Percentiles rank a stretch among this genome's conserved stretches.
Conservation (phyloP, 2,329 filamentous ascomycete species). For the Endothia cerciana region DNA sequence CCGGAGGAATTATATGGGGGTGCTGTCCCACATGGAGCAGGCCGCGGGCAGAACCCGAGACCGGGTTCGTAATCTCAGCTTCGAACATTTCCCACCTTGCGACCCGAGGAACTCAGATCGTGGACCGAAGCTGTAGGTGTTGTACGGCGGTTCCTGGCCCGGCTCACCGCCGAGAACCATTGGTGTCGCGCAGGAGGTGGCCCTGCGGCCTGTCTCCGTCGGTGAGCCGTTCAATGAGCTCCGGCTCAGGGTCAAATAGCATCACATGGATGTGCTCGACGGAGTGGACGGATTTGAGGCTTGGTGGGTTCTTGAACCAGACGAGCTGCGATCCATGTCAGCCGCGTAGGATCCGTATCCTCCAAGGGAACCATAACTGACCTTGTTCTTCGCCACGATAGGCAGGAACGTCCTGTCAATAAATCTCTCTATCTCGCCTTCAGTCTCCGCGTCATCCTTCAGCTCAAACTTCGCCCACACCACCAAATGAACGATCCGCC, state of each 20-base stretch:
- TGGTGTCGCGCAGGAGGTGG: constrained; percentile 41
- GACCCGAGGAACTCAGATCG: not conserved
- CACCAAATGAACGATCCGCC: constrained; percentile 79
- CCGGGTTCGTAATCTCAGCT: no score
- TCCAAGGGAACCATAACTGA: constrained; percentile 42
- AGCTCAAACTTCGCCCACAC: constrained; percentile 92
- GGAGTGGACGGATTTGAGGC: constrained; percentile 80
- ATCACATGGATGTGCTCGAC: constrained; percentile 97
- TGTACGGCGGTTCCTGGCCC: not conserved
- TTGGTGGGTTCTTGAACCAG: constrained; percentile 91
- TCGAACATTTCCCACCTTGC: not conserved
- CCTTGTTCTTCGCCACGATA: constrained; percentile 54
- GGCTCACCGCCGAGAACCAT: not conserved
- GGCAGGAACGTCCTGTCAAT: constrained; percentile 68
- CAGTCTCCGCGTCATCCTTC: constrained; percentile 66
- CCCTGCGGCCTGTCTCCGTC: constrained; percentile 72
- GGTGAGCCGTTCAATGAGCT: constrained; percentile 73
- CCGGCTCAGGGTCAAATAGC: constrained; percentile 75
- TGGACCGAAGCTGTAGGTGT: not conserved
- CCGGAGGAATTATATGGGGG: no score
- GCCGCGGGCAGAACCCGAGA: not conserved
- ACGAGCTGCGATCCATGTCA: constrained; percentile 44
- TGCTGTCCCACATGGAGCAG: not conserved
- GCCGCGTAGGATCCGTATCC: constrained; percentile 7
- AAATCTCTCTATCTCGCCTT: constrained; percentile 69